A percentile compares a stretch with the other conserved stretches of the same genome.
phyloP scores from a whole-genome alignment of 1,139 yeast species.

The Protomyces gravidus region DNA sequence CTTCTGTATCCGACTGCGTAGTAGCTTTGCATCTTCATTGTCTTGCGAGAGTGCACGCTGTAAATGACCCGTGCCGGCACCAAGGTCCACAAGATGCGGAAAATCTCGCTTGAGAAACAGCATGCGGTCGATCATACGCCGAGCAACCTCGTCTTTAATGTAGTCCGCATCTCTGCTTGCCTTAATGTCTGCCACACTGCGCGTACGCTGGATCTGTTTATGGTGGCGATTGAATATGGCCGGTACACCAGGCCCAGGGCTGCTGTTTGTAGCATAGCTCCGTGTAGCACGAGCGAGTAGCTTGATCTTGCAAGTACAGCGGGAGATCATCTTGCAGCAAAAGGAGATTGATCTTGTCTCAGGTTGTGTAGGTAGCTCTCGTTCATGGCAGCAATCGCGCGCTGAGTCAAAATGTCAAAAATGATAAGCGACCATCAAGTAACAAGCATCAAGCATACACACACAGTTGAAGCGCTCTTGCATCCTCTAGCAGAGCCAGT shows the following conservation, averaged over 20 bases:
- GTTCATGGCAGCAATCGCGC: no score
- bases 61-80: constrained; percentile 66
- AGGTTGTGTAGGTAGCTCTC: no score
- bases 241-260: constrained; percentile 13
- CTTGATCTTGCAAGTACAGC: neutral
- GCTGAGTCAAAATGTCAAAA: no score
- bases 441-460: no score
- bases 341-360: no score
- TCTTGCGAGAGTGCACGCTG: constrained; percentile 42
- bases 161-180: constrained; percentile 65
- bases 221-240: constrained; percentile 61
- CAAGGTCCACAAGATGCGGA: constrained; percentile 61
- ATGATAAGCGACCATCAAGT: no score
- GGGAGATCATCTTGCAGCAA: neutral
- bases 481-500: no score
- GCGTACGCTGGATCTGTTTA: constrained; percentile 57
- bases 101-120: constrained; percentile 62
- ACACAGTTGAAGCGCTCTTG: no score
- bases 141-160: constrained; percentile 68
- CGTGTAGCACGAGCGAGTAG: neutral
- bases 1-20: constrained; percentile 54
- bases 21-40: constrained; percentile 48
- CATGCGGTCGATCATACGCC: constrained; percentile 66
- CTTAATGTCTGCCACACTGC: constrained; percentile 48
- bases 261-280: neutral